Base-by-base conservation (phyloP, 2,329 filamentous ascomycete species). In the Xylariaceae sp. region DNA sequence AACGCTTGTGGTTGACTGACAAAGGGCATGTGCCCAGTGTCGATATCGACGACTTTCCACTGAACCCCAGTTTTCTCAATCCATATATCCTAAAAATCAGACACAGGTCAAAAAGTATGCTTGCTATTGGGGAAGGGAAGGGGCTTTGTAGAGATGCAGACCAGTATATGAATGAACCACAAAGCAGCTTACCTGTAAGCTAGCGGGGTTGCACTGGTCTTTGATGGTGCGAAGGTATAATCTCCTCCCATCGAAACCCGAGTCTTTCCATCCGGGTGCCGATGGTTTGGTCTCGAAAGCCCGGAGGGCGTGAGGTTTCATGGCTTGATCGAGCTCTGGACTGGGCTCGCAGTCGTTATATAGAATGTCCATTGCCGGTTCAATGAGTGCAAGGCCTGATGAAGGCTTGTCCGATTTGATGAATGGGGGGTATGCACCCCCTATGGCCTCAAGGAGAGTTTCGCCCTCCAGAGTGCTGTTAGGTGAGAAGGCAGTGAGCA, bases 1-100 rank as follows among this genome's bases (percentile, higher is more conserved):
- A 59, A 21, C 2, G 29, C 45, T 39, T 54, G 22, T 1, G 59
- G 59, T 17, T 52, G 48, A 32, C 57, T 62, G 16, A 57, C 37
- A 21, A 62, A 61, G 5, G 58, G 58, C 53, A 61, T 58, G 20
- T 60, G 59, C 1, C 59, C 59, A 1, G 54, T 40, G 10, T 57
- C 40, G 25, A 60, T 52, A 25, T 61, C 48, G 2, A 55, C 41
- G 2, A 62, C 48, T n/a, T 60, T 43, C 58, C 59, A 62, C 17
- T 52, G 10, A 6, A 60, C 58, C 6, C 43, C 37, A 3, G 55
- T 48, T 37, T 55, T 60, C 33, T 57, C 47, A 1, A 57, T 22
- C 56, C 55, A 61, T 6, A 32, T 8, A 20, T 61, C 50, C 35
- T 61, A 29, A 14, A 8, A 8, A 14, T 29, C 8, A 29, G 14